phyloP scores from a whole-genome alignment of 73 alveolate species.

The Paramecium primaurelia region DNA sequence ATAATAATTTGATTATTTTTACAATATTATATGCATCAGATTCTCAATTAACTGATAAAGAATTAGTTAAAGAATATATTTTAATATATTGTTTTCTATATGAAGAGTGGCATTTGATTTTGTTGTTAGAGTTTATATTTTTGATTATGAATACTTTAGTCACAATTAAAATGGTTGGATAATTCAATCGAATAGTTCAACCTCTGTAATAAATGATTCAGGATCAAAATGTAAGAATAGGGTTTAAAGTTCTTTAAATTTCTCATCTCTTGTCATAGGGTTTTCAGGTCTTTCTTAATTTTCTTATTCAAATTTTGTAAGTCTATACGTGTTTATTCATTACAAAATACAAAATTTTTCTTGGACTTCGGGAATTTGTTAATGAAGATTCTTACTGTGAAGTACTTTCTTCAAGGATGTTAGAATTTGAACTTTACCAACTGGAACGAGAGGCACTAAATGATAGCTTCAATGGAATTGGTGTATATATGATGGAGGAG shows the following conservation, averaged over 20 bases:
- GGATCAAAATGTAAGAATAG: neutral
- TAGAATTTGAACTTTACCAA: neutral
- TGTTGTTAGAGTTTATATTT: neutral
- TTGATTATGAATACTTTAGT: neutral
- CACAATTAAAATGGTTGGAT: neutral
- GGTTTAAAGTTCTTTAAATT: neutral
- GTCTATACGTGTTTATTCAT: neutral
- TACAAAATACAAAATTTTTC: neutral
- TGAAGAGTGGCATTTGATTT: neutral
- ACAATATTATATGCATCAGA: neutral
- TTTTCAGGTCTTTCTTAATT: neutral
- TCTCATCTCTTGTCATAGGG: neutral
- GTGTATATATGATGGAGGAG: conserved; percentile 17
- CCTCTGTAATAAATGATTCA: neutral
- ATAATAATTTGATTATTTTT: neutral
- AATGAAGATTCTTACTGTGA: neutral
- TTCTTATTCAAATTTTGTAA: neutral
- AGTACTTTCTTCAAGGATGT: neutral
- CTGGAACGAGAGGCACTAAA: neutral
- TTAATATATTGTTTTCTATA: neutral
- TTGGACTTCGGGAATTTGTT: conserved; percentile 6
- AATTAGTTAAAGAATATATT: neutral
- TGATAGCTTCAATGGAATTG: neutral
- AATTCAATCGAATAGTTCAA: neutral
- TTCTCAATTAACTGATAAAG: neutral